A percentile compares a stretch with the other conserved stretches of the same genome.
These are phyloP conservation scores for Didymosphaeria variabile DNA, from an alignment of 2,329 filamentous ascomycete genomes.

Conservation along the genomic window DNA sequence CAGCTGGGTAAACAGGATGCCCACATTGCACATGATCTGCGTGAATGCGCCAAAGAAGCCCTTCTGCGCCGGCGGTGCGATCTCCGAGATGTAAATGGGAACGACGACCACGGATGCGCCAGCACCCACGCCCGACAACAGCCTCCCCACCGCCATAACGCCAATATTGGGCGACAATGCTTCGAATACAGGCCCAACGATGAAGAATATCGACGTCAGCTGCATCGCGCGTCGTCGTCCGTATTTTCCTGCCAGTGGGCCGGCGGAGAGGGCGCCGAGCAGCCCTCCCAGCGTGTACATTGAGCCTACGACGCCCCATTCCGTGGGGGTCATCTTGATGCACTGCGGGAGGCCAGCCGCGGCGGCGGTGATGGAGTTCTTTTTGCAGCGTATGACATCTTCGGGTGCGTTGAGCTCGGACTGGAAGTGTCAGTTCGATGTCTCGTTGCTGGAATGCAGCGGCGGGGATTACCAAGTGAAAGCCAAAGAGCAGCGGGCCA, in stretches of 20 bases:
- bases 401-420: conserved; percentile 95
- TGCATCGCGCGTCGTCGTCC: conserved; percentile 82
- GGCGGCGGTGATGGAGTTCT: conserved; percentile 59
- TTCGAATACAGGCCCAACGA: conserved; percentile 78
- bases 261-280: conserved; percentile 80
- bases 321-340: conserved; percentile 83
- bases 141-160: conserved; percentile 75
- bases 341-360: conserved; percentile 71
- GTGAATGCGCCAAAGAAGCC: conserved; percentile 86
- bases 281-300: conserved; percentile 92
- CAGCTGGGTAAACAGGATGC: conserved; percentile 83
- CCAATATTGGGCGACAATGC: conserved; percentile 73
- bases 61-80: conserved; percentile 74
- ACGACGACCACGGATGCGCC: conserved; percentile 92
- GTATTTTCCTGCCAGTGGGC: conserved; percentile 78
- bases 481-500: conserved; percentile 93
- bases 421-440: conserved; percentile 56
- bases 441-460: background rate
- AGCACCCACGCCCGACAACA: conserved; percentile 83
- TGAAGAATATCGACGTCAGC: conserved; percentile 78
- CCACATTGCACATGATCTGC: conserved; percentile 91
- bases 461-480: conserved; percentile 74
- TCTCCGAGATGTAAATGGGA: conserved; percentile 92
- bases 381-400: conserved; percentile 88
- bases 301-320: conserved; percentile 87